Conservation (phyloP, 257 asterid genomes). For the Solanum sejunctum region DNA sequence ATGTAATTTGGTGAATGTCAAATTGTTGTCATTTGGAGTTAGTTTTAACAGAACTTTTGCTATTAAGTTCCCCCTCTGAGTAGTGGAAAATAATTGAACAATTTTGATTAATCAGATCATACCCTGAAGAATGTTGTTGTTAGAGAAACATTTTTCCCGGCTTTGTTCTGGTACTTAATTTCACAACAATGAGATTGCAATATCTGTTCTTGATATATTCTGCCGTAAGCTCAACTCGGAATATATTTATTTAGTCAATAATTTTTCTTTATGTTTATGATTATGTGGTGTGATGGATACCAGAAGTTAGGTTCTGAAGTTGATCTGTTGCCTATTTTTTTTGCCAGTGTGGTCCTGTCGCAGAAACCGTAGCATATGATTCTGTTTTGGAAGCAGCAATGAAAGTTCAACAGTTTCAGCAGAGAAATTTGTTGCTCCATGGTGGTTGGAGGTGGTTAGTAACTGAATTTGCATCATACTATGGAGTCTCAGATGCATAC, state of each 20-base stretch:
- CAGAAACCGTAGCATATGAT: conserved; percentile 90
- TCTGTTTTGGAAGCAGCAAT: conserved; percentile 82
- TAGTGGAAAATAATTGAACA: not conserved
- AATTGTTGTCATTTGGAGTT: not conserved
- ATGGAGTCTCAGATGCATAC: conserved; percentile 91
- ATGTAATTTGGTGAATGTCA: not conserved
- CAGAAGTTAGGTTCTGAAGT: not conserved
- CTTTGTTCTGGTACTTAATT: not conserved
- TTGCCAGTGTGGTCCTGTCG: conserved; percentile 61
- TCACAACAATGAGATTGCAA: not conserved
- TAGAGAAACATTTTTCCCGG: not conserved
- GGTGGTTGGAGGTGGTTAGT: conserved; percentile 91
- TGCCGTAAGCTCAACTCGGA: not conserved
- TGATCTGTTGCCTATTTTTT: not conserved
- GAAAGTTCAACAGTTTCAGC: conserved; percentile 78
- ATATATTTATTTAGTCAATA: not conserved
- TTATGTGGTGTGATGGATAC: not conserved
- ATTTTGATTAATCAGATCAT: not conserved
- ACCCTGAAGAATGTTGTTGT: not conserved
- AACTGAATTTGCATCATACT: conserved; percentile 71
- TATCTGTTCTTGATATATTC: not conserved
- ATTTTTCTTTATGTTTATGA: not conserved
- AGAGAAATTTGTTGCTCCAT: conserved; percentile 55
- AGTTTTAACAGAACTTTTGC: not conserved
- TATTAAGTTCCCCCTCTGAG: not conserved